These are phyloP conservation scores for Thielaviopsis ethacetica DNA, from an alignment of 2,329 filamentous ascomycete genomes.

Conservation along the genomic window DNA sequence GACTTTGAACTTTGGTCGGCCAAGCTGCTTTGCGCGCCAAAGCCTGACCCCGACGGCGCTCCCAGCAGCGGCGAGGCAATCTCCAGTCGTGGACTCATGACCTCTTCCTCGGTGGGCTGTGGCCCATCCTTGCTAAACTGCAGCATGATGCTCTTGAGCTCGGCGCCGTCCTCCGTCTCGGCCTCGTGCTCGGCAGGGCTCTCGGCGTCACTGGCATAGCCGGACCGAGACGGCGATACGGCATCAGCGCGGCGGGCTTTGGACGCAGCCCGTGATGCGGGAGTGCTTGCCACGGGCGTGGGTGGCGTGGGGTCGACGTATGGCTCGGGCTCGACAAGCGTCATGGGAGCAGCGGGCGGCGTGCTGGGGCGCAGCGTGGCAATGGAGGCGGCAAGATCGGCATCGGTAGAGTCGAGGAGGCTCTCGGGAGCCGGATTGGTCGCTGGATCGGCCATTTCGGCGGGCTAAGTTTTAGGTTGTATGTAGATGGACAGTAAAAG, in stretches of 20 bases:
- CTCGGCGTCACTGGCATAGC: constrained; percentile 37
- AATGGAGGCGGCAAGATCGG: constrained; percentile 21
- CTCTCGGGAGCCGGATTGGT: background rate
- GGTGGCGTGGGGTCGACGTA: constrained; percentile 44
- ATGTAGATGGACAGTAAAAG: background rate
- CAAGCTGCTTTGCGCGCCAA: background rate
- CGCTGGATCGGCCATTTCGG: background rate
- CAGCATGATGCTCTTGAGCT: constrained; percentile 96
- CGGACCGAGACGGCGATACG: constrained; percentile 37
- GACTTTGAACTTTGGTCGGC: background rate
- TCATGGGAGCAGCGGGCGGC: constrained; percentile 25
- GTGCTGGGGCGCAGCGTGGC: constrained; percentile 32
- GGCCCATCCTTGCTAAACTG: constrained; percentile 69
- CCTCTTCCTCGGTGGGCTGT: constrained; percentile 59
- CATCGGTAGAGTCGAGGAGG: background rate
- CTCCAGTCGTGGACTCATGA: constrained; percentile 81
- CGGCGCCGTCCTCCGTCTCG: constrained; percentile 56
- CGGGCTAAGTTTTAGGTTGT: background rate
- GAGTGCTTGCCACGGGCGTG: constrained; percentile 37
- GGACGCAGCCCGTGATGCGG: constrained; percentile 42
- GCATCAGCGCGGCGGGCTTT: constrained; percentile 24
- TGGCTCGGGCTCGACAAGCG: constrained; percentile 29
- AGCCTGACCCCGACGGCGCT: constrained; percentile 25
- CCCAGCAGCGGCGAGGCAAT: constrained; percentile 63
- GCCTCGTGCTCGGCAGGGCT: constrained; percentile 18